Conservation (phyloP, 139 green algal genomes). For the Dunaliella primolecta region DNA sequence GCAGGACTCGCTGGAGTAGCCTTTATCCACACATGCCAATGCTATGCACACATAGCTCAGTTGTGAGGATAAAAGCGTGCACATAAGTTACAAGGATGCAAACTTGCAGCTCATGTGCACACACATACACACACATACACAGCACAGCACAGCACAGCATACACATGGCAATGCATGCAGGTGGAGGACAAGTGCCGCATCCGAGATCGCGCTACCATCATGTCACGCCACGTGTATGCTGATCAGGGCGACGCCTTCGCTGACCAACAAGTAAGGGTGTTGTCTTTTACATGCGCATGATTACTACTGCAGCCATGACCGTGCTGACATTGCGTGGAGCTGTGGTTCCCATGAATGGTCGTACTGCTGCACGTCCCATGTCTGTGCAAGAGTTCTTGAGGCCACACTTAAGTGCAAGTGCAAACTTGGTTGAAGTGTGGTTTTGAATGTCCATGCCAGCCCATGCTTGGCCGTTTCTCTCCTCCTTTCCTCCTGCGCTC, state of each 20-base stretch:
- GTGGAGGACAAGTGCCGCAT: conserved; percentile 53
- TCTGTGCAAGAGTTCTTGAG: background rate
- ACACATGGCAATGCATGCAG: too few relatives aligned
- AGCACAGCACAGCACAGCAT: too few relatives aligned
- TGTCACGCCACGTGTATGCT: conserved; percentile 78
- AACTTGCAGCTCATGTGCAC: too few relatives aligned
- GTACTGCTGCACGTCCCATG: background rate
- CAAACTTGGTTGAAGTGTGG: background rate
- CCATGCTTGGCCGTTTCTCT: too few relatives aligned
- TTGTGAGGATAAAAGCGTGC: too few relatives aligned
- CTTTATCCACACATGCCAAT: too few relatives aligned
- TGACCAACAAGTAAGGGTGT: conserved; percentile 52
- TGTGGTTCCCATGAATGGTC: background rate
- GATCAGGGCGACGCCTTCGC: conserved; percentile 59
- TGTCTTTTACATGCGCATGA: too few relatives aligned
- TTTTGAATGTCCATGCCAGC: background rate
- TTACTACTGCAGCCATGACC: background rate
- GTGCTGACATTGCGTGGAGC: background rate
- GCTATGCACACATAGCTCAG: too few relatives aligned
- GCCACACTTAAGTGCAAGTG: background rate
- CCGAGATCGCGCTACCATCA: conserved; percentile 75
- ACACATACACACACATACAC: too few relatives aligned
- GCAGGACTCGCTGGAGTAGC: too few relatives aligned
- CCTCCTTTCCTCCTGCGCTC: too few relatives aligned
- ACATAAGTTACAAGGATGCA: too few relatives aligned